phyloP scores from a whole-genome alignment of 2,329 filamentous ascomycete genomes.

The Bretziella fagacearum region DNA sequence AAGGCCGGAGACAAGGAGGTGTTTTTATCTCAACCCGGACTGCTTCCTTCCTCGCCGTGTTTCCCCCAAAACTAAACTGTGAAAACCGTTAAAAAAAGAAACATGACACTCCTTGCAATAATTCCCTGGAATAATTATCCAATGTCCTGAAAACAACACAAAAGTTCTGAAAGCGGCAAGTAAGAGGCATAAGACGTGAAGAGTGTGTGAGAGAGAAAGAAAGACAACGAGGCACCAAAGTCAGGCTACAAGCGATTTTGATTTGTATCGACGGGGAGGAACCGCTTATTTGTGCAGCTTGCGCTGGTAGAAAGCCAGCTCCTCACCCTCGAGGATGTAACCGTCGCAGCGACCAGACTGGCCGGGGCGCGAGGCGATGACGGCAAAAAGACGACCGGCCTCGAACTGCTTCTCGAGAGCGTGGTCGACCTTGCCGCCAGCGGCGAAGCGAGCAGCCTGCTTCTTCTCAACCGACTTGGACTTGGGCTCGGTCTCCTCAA shows the following conservation, averaged over 20 bases:
- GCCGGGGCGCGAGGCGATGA: conserved; percentile 81
- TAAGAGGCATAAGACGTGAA: not conserved
- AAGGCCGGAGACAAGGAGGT: not conserved
- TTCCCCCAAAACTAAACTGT: not conserved
- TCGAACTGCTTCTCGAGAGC: conserved; percentile 98
- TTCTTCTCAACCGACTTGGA: conserved; percentile 92
- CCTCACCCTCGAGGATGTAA: conserved; percentile 97
- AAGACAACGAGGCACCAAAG: conserved; percentile 3
- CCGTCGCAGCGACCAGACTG: conserved; percentile 95
- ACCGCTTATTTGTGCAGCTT: conserved; percentile 86
- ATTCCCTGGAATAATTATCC: not conserved
- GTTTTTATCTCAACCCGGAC: not conserved
- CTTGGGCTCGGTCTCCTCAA: conserved; percentile 63
- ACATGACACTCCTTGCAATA: not conserved
- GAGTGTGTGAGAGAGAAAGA: conserved; percentile 2
- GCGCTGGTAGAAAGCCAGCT: conserved; percentile 99
- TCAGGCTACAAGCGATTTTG: conserved; percentile 14
- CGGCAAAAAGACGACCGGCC: conserved; percentile 91
- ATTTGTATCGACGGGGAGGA: conserved; percentile 13
- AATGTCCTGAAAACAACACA: conserved; percentile 7
- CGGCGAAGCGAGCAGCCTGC: conserved; percentile 73
- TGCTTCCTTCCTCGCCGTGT: not conserved
- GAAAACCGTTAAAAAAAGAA: not conserved
- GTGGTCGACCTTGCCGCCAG: conserved; percentile 78
- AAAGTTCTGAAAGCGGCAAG: not conserved